Evolutionary conservation across 2,329 filamentous ascomycete genomes (phyloP), one percentile per base, ranked within the genome.

Genomic region (Dendrostoma leiphaemia): DNA sequence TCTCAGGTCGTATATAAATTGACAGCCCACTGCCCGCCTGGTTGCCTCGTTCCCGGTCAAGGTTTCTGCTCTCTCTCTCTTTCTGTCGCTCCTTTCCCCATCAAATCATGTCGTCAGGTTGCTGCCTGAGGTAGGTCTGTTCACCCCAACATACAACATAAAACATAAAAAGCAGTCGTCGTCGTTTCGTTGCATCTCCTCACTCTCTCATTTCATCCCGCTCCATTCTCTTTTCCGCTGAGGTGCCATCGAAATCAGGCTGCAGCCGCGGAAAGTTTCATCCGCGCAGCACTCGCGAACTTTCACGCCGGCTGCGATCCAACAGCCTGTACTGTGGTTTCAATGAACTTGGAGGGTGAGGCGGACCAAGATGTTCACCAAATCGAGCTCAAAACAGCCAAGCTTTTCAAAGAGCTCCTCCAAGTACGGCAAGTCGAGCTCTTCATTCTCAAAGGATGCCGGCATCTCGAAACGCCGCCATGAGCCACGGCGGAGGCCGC

Each of bases 381-480:
- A 72, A 61, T 73, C 73, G 65, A 35, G 65, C 66, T 31, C 71
- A 72, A 21, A 71, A 67, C 29, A 76, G 62, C 71, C 78, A 71
- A 82, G 77, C 68, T 81, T 80, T 55, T 78, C 78, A 49, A 82
- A 80, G 59, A 69, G 74, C 58, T 74, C n/a, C n/a, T n/a, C 79
- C 53, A 80, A 79, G 58, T 62, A 63, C 23, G 73, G 69, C 61
- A 81, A 78, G 60, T 77, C 79, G 4, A 80, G 68, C 62, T 73
- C 78, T 2, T 83, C 80, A 1, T 82, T 83, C 64, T 44, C 37
- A 21, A 82, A 80, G 59, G 76, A 77, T 23, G 70, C 73, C 38
- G 80, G 81, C 2, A 70, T 84, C 15, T 77, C 77, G 26, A 84
- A 84, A 66, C 71, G 74, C 60, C 77, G 79, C 57, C 78, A 79